A percentile compares a stretch with the other conserved stretches of the same genome.
phyloP scores from a whole-genome alignment of 768 basidiomycete species.

The Paxillus ammoniavirescens region DNA sequence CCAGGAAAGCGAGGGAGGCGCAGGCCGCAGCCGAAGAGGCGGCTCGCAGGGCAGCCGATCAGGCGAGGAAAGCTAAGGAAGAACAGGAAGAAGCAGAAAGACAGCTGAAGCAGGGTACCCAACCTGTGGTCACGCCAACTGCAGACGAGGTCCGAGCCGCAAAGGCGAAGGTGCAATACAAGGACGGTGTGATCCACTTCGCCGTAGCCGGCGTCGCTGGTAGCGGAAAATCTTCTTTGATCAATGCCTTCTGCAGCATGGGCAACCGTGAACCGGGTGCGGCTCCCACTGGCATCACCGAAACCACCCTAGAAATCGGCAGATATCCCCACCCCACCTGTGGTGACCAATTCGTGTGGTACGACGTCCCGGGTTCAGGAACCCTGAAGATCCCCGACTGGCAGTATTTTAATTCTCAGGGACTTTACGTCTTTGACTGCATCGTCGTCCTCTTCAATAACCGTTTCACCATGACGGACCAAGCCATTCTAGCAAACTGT shows the following conservation, averaged over 20 bases:
- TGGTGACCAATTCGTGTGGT: conserved; percentile 31
- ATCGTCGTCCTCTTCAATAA: conserved; percentile 35
- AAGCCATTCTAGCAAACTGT: conserved; percentile 33
- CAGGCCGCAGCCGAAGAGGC: conserved; percentile 24
- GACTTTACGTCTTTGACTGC: conserved; percentile 37
- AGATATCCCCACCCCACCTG: conserved; percentile 30
- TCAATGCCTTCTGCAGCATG: conserved; percentile 34
- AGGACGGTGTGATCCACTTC: conserved; percentile 29
- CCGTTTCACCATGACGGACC: conserved; percentile 36
- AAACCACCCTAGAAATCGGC: conserved; percentile 30
- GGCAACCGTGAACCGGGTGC: conserved; percentile 24
- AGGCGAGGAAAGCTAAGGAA: conserved; percentile 20
- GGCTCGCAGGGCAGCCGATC: conserved; percentile 20
- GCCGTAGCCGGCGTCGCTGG: conserved; percentile 31
- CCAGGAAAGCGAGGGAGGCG: conserved; percentile 11
- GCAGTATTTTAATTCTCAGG: conserved; percentile 39
- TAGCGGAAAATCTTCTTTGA: conserved; percentile 30
- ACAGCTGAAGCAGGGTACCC: conserved; percentile 25
- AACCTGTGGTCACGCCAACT: conserved; percentile 31
- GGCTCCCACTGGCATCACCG: conserved; percentile 32
- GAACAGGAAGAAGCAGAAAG: conserved; percentile 22
- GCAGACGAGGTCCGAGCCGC: conserved; percentile 22
- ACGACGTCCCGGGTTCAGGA: conserved; percentile 38
- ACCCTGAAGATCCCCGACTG: conserved; percentile 35
- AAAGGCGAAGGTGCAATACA: conserved; percentile 25